Conservation (phyloP, 345 rosid genomes). For the Populus ilicifolia region DNA sequence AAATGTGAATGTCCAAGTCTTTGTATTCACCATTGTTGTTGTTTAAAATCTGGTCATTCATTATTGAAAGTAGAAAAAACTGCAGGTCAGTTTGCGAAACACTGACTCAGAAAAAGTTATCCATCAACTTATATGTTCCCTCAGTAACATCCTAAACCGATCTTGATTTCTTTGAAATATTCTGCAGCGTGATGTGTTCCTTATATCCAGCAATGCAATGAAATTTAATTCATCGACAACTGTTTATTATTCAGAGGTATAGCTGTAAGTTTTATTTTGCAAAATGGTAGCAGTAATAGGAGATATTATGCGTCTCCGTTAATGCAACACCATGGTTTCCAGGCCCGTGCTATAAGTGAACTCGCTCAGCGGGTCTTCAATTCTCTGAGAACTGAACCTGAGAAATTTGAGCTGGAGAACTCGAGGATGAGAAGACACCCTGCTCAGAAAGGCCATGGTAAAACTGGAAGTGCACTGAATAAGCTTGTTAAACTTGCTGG, state of each 20-base stretch:
- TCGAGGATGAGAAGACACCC: constrained; percentile 8
- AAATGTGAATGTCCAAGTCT: not conserved
- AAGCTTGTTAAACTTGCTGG: constrained; percentile 1
- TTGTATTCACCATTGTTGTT: too few species aligned
- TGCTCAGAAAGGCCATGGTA: constrained; percentile 8
- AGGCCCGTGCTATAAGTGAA: constrained; percentile 21
- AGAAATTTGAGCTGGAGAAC: constrained; percentile 8
- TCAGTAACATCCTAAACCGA: not conserved
- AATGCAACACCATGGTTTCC: not conserved
- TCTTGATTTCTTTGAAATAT: not conserved
- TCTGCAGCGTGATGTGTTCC: constrained; percentile 29
- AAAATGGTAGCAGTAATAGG: not conserved
- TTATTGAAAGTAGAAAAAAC: not conserved
- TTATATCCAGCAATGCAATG: constrained; percentile 30
- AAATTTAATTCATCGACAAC: constrained; percentile 19
- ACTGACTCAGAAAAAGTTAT: not conserved
- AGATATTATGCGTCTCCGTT: not conserved
- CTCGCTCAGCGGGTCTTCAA: constrained; percentile 10
- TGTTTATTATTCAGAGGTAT: constrained; percentile 20
- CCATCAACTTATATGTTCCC: not conserved
- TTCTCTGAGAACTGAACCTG: constrained; percentile 18
- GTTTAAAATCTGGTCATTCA: not conserved
- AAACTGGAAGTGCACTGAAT: constrained; percentile 6
- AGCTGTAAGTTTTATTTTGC: not conserved
- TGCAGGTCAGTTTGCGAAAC: not conserved